These are phyloP conservation scores for Colletotrichum spaethianum DNA, from an alignment of 2,329 filamentous ascomycete species.

Conservation along the genomic window DNA sequence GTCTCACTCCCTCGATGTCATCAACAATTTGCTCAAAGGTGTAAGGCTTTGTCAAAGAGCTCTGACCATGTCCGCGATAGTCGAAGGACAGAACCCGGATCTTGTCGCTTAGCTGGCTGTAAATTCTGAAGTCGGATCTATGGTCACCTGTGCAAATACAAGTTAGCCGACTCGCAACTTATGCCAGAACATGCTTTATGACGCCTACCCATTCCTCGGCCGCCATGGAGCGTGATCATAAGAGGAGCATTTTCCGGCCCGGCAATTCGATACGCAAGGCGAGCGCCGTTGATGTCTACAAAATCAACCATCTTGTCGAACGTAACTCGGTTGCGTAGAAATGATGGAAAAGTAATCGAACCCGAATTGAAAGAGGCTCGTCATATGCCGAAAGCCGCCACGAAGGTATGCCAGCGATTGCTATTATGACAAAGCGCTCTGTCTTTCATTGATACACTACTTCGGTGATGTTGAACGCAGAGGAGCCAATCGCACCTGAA, in stretches of 20 bases:
- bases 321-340: no score
- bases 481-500: background rate
- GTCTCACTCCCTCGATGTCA: slow-evolving; percentile 52
- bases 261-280: slow-evolving; percentile 50
- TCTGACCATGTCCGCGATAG: slow-evolving; percentile 54
- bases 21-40: slow-evolving; percentile 55
- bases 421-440: background rate
- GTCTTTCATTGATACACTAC: background rate
- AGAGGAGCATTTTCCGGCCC: slow-evolving; percentile 50
- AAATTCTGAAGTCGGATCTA: slow-evolving; percentile 51
- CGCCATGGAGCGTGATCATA: slow-evolving; percentile 55
- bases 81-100: slow-evolving; percentile 54
- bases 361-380: no score
- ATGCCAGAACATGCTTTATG: background rate
- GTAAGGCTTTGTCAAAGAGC: slow-evolving; percentile 52
- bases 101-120: slow-evolving; percentile 46
- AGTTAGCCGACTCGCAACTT: background rate
- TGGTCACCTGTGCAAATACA: slow-evolving; percentile 48
- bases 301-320: slow-evolving; percentile 41
- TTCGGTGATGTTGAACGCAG: background rate
- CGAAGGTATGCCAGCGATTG: background rate
- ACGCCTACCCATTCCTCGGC: slow-evolving; percentile 51
- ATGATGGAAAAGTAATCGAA: background rate
- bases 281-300: slow-evolving; percentile 52
- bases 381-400: background rate